Conservation (phyloP, 2,329 filamentous ascomycete species). For the Ophiocordyceps camponoti-leonardi region DNA sequence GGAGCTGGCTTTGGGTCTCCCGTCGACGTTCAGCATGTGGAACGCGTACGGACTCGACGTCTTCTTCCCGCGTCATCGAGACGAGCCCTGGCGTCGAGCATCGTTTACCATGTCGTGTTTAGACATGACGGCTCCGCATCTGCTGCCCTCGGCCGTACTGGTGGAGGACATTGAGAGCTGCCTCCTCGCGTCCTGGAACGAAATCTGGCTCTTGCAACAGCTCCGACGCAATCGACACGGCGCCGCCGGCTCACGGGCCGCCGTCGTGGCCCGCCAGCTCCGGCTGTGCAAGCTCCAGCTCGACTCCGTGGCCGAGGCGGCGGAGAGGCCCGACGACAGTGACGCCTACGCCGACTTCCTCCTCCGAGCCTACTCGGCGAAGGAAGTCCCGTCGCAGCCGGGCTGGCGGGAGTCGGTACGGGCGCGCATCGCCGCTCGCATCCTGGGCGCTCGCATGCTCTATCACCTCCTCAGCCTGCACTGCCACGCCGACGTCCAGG, state of each 20-base stretch:
- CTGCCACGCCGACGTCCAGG: constrained; percentile 16
- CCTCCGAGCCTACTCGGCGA: constrained; percentile 11
- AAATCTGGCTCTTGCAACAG: constrained; percentile 14
- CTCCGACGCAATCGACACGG: constrained; percentile 8
- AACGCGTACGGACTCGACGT: constrained; percentile 19
- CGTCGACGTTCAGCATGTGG: constrained; percentile 16
- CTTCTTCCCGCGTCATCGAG: constrained; percentile 15
- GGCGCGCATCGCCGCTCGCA: constrained; percentile 11
- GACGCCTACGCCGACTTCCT: constrained; percentile 6
- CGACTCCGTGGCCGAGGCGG: constrained; percentile 4
- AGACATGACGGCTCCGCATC: constrained; percentile 9
- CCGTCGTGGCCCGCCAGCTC: constrained; percentile 3
- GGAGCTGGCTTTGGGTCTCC: constrained; percentile 18
- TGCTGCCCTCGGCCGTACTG: constrained; percentile 10
- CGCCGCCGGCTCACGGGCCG: not conserved
- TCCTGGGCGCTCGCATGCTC: constrained; percentile 16
- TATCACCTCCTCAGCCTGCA: constrained; percentile 19
- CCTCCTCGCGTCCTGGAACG: constrained; percentile 11
- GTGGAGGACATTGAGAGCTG: constrained; percentile 18
- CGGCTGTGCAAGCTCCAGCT: constrained; percentile 6
- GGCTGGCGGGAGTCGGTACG: constrained; percentile 9
- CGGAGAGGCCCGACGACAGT: constrained; percentile 4
- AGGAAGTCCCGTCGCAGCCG: constrained; percentile 9
- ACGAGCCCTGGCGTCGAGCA: constrained; percentile 14
- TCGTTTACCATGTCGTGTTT: constrained; percentile 14